Evolutionary conservation across 768 basidiomycete species (phyloP), one percentile per base, ranked within the genome.

Genomic region (Suillus sp.): DNA sequence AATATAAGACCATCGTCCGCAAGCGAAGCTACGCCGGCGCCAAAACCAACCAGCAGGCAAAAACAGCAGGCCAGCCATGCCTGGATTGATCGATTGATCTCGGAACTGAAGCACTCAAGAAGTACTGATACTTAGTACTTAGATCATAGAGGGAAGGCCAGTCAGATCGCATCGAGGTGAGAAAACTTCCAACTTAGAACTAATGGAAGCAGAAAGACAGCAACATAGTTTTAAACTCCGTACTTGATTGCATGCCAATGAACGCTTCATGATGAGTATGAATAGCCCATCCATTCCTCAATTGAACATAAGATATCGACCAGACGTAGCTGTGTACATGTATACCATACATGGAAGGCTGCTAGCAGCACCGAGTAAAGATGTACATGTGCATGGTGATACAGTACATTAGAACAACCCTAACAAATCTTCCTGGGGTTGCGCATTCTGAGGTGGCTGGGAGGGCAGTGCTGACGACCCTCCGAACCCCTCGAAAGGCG

Each of bases 361-460:
- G 25, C 16, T 56, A 38, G 27, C 25, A 16, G 25, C 32, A 56
- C 55, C 7, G 35, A 56, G 25, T 1, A 40, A 32, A 38, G 20
- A 57, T 20, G 38, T 27, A 40, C 56, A 53, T 34, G 51, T 6
- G 20, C 20, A 32, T 53, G 20, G 38, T 13, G 18, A 56, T 40
- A 38, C 37, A 27, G 38, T 40, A 25, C 25, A 2, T 76, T 76
- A 85, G 65, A 87, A 87, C 70, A 87, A 71, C 18, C 85, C 86
- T 64, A 87, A 72, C 65, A 85, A 68, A 70, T 86, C 86, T 42
- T 86, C 85, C 70, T 83, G 76, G 10, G 77, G 72, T 59, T 57
- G 25, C 38, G 27, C 56, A 57, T 75, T 70, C 67, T 77, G 77
- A 16, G 64, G 62, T 14, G 74, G 62, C 10, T 40, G 38, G 18